Percentiles rank a stretch among this genome's conserved stretches.
These are phyloP conservation scores for Yamadazyma atlantica DNA, from an alignment of 1,139 yeast species.

Conservation along the genomic window DNA sequence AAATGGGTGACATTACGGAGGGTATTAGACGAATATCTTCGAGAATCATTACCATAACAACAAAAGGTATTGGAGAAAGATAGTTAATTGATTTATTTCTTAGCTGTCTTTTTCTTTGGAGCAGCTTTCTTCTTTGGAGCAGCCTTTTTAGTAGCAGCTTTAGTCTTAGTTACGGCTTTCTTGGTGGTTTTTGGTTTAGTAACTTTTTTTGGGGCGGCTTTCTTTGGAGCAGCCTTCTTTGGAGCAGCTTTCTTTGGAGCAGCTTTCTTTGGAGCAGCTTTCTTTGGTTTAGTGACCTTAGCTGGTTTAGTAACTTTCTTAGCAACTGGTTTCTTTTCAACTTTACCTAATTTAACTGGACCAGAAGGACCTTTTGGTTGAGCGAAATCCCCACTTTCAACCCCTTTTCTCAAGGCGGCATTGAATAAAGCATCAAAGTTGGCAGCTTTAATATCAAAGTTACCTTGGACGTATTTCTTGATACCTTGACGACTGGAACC, in stretches of 20 bases:
- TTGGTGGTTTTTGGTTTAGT: constrained; percentile 12
- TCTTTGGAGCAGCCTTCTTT: constrained; percentile 19
- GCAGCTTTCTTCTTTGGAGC: constrained; percentile 17
- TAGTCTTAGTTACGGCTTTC: constrained; percentile 14
- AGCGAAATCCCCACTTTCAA: constrained; percentile 68
- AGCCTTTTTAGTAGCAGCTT: constrained; percentile 8
- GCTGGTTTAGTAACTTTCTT: constrained; percentile 9
- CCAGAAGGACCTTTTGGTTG: constrained; percentile 91
- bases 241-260: constrained; percentile 10
- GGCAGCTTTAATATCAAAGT: constrained; percentile 56
- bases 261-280: constrained; percentile 5
- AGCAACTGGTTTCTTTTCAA: constrained; percentile 22
- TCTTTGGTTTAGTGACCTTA: constrained; percentile 5
- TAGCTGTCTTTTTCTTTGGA: constrained; percentile 10
- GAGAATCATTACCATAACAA: too few species aligned
- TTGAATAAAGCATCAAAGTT: constrained; percentile 80
- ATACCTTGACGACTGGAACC: constrained; percentile 82
- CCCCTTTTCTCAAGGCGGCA: constrained; percentile 78
- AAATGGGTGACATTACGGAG: not conserved
- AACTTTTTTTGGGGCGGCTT: constrained; percentile 18
- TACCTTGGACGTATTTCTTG: constrained; percentile 68
- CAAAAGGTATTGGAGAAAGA: too few species aligned
- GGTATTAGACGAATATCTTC: too few species aligned
- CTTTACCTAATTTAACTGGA: constrained; percentile 53
- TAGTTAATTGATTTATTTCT: constrained; percentile 14